phyloP scores from a whole-genome alignment of 2,329 filamentous ascomycete genomes.

The Colletotrichum lupini region DNA sequence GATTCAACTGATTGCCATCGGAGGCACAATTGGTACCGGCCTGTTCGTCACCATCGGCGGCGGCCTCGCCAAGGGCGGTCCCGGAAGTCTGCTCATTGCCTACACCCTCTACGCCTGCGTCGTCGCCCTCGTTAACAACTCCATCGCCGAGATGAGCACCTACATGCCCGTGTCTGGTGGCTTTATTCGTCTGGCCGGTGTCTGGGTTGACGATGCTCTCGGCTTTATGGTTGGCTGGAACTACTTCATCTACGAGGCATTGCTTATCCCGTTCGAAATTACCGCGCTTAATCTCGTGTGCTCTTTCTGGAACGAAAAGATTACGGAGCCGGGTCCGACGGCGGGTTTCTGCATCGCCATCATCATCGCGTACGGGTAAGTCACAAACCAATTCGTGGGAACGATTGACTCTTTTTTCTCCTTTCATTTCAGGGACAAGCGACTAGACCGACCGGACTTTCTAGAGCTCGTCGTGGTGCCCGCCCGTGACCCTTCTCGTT shows the following conservation, averaged over 20 bases:
- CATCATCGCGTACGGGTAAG: conserved; percentile 34
- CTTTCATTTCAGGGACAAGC: conserved; percentile 6
- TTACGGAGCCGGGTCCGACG: conserved; percentile 33
- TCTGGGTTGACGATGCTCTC: conserved; percentile 66
- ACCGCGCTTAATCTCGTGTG: conserved; percentile 40
- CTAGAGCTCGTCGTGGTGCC: conserved; percentile 26
- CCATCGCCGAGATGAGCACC: conserved; percentile 43
- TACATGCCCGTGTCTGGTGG: conserved; percentile 43
- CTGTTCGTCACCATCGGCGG: conserved; percentile 60
- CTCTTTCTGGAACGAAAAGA: conserved; percentile 39
- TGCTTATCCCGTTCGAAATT: conserved; percentile 52
- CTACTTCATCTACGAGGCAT: conserved; percentile 64
- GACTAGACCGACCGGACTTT: conserved; percentile 9
- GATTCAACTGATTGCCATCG: conserved; percentile 59
- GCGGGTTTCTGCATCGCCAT: conserved; percentile 39
- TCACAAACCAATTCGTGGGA: not conserved
- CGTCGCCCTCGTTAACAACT: conserved; percentile 56
- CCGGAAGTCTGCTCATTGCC: conserved; percentile 31
- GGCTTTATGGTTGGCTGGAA: conserved; percentile 69
- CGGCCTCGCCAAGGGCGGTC: conserved; percentile 40
- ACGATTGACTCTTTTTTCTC: conserved; percentile 22
- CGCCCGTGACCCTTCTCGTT: conserved; percentile 3
- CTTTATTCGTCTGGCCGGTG: conserved; percentile 34
- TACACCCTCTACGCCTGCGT: conserved; percentile 35
- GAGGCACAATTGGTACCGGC: conserved; percentile 59